These are phyloP conservation scores for Erucastrum elatum DNA, from an alignment of 345 rosid genomes.

Conservation along the genomic window DNA sequence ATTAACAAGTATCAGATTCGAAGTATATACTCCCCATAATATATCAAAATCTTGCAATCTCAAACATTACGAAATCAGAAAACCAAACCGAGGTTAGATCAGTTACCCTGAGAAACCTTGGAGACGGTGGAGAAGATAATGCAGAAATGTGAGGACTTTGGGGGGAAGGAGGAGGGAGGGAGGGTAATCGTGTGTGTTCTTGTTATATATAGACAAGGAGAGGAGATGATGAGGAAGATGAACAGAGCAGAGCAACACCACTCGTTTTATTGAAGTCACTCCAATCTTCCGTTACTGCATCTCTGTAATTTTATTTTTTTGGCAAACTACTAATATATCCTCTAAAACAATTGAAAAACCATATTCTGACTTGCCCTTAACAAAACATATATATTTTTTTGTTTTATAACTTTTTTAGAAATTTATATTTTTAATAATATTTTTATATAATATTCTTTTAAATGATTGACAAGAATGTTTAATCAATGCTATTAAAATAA, in stretches of 20 bases:
- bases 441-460: no score
- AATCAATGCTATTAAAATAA: no score
- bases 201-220: neutral
- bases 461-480: no score
- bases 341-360: neutral
- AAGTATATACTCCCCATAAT: no score
- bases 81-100: neutral
- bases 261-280: neutral
- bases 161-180: neutral
- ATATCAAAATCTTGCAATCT: neutral
- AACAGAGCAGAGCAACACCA: neutral
- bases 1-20: neutral
- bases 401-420: no score
- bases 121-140: neutral
- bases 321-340: neutral
- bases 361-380: no score
- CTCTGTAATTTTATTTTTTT: neutral
- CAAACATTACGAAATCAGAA: neutral
- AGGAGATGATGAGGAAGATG: neutral
- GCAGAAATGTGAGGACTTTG: neutral
- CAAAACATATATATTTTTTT: no score
- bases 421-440: no score
- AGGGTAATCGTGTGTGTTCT: neutral
- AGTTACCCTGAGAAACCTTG: neutral
- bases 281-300: neutral